Percentiles rank a stretch among this genome's conserved stretches.
Conservation (phyloP, 352 stramenopile genomes). For the Pseudoperonospora humuli region DNA sequence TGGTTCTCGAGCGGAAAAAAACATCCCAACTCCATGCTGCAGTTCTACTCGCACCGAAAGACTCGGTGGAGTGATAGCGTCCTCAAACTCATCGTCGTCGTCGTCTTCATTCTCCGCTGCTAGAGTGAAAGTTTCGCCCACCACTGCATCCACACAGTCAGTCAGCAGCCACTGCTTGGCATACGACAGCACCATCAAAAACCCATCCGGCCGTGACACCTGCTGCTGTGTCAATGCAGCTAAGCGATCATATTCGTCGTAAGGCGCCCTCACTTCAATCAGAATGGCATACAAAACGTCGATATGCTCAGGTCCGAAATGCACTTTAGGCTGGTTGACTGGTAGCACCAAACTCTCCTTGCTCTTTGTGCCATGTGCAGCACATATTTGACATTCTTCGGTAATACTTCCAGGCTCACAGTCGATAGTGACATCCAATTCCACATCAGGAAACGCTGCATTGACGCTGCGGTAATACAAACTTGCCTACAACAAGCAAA, state of each 20-base stretch:
- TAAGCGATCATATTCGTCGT: conserved; percentile 78
- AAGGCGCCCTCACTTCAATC: conserved; percentile 80
- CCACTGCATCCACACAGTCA: conserved; percentile 64
- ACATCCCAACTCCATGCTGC: conserved; percentile 36
- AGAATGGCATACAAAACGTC: conserved; percentile 82
- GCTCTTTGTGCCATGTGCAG: conserved; percentile 8
- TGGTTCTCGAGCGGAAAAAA: conserved; percentile 40
- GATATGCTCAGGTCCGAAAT: conserved; percentile 72
- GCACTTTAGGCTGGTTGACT: conserved; percentile 42
- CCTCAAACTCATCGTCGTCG: conserved; percentile 81
- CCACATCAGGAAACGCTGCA: conserved; percentile 72
- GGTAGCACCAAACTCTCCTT: conserved; percentile 14
- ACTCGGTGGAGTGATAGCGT: conserved; percentile 79
- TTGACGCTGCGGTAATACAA: conserved; percentile 75
- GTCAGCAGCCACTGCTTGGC: conserved; percentile 80
- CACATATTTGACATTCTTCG: conserved; percentile 33
- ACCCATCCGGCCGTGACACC: conserved; percentile 69
- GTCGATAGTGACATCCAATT: conserved; percentile 60
- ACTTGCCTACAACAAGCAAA: conserved; percentile 27
- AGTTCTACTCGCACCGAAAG: conserved; percentile 48
- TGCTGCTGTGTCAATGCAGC: conserved; percentile 61
- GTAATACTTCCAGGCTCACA: conserved; percentile 23
- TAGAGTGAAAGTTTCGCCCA: conserved; percentile 34
- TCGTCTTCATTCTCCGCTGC: conserved; percentile 54
- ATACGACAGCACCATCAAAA: conserved; percentile 79